Percentiles rank a stretch among this genome's conserved stretches.
Evolutionary conservation across 1,284 basidiomycete species (phyloP).

Genomic region (Psilocybe mexicana): DNA sequence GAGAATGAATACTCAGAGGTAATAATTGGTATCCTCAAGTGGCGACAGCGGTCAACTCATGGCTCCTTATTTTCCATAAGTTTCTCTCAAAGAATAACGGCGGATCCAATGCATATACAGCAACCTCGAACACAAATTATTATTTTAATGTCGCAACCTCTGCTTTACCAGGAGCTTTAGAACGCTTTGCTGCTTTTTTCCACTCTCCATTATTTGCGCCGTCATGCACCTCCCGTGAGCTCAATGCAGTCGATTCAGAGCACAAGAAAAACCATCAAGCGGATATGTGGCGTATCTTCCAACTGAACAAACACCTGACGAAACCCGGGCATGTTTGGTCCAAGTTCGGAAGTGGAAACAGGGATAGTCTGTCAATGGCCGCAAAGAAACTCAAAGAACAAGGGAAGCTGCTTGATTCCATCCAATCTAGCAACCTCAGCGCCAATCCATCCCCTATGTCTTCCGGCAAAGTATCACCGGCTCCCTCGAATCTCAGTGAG

Average conservation of each 20-base stretch:
- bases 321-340: constrained; percentile 84
- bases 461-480: constrained; percentile 62
- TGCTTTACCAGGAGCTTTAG: constrained; percentile 83
- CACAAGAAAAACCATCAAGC: constrained; percentile 97
- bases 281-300: constrained; percentile 97
- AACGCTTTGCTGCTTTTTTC: constrained; percentile 95
- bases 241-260: constrained; percentile 97
- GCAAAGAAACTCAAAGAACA: constrained; percentile 57
- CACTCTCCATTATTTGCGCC: constrained; percentile 89
- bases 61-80: constrained; percentile 33
- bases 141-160: constrained; percentile 90
- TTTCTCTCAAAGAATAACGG: constrained; percentile 93
- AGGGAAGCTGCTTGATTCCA: constrained; percentile 36
- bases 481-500: constrained; percentile 61
- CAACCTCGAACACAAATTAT: constrained; percentile 93
- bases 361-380: constrained; percentile 78
- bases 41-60: neutral
- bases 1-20: constrained; percentile 94
- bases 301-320: constrained; percentile 90
- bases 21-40: constrained; percentile 10
- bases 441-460: constrained; percentile 46
- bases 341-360: constrained; percentile 95
- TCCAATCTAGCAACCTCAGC: constrained; percentile 29
- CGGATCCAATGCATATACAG: constrained; percentile 92
- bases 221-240: constrained; percentile 91